Percentiles rank a stretch among this genome's conserved stretches.
Evolutionary conservation across 2,329 filamentous ascomycete genomes (phyloP).

Genomic region (Fusarium redolens): DNA sequence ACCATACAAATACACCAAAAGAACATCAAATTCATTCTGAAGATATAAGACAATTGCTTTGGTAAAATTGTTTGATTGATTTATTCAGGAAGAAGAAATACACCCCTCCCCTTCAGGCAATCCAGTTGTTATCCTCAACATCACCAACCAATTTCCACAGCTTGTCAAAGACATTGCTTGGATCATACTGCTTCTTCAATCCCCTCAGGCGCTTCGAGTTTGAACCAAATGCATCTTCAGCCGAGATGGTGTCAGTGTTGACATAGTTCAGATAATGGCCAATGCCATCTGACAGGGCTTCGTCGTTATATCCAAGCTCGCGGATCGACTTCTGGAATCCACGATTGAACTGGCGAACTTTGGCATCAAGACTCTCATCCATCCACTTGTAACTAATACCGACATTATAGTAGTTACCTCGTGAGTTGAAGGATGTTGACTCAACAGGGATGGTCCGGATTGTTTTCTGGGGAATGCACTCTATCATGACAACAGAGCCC

Average conservation of each 20-base stretch:
- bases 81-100: background rate
- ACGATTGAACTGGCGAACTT: slow-evolving; percentile 38
- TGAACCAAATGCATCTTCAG: slow-evolving; percentile 35
- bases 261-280: slow-evolving; percentile 38
- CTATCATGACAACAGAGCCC: slow-evolving; percentile 33
- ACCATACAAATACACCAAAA: background rate
- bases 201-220: slow-evolving; percentile 30
- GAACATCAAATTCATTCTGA: background rate
- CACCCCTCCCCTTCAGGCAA: slow-evolving; percentile 6
- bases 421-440: slow-evolving; percentile 40
- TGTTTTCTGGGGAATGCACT: slow-evolving; percentile 32
- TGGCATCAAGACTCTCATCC: slow-evolving; percentile 26
- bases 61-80: background rate
- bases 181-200: slow-evolving; percentile 37
- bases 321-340: slow-evolving; percentile 33
- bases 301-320: slow-evolving; percentile 38
- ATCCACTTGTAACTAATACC: slow-evolving; percentile 34
- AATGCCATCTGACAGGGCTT: slow-evolving; percentile 25
- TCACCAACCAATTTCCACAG: slow-evolving; percentile 36
- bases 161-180: slow-evolving; percentile 39
- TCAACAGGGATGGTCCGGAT: slow-evolving; percentile 27
- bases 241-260: slow-evolving; percentile 24
- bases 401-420: slow-evolving; percentile 41
- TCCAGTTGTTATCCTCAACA: slow-evolving; percentile 35
- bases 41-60: background rate